Evolutionary conservation across 148 eudicot genomes (phyloP), one percentile per base, ranked within the genome.

Genomic region (Chenopodium quinoa): DNA sequence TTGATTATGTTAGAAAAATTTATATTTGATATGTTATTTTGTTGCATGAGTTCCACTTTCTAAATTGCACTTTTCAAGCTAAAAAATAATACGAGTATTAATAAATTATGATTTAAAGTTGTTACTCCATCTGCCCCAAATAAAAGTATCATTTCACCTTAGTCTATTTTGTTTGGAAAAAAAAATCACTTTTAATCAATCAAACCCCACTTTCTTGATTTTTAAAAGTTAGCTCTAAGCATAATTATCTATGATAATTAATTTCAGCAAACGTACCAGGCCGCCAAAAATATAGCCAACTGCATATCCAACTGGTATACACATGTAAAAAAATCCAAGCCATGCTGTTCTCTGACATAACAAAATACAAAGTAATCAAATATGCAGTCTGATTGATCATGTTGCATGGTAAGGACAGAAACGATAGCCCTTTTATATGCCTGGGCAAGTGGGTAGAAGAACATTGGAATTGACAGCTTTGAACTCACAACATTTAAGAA

Each of bases 261-360:
- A 67, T 63, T 63, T 47, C n/a, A 60, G 62, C 71, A 40, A 48
- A 80, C 91, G 79, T 79, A 94, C 99, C 92, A 89, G 63, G 76
- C 99, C 98, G 82, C 99, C 99, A 86, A 90, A 96, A 80, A 96
- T 92, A 82, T 96, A 96, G 75, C 99, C 99, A 85, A 92, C 71
- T 46, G 99, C 99, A 79, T 94, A 83, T 84, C 99, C 99, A 81
- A 93, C 89, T 27, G 99, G 99, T 88, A 96, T 96, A 78, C 98
- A 96, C 99, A 92, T 96, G 90, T 94, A 96, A 82, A 96, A 94
- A 68, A 85, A 80, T 84, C 92, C 97, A 83, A 96, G 93, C 98
- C 99, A 96, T 31, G 95, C 90, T 20, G 98, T 89, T 91, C 86
- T 92, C 99, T 96, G 91, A 54, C 37, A 62, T 80, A 73, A 25